Conservation (phyloP, 1,284 basidiomycete genomes). For the Pascua guehoae region DNA sequence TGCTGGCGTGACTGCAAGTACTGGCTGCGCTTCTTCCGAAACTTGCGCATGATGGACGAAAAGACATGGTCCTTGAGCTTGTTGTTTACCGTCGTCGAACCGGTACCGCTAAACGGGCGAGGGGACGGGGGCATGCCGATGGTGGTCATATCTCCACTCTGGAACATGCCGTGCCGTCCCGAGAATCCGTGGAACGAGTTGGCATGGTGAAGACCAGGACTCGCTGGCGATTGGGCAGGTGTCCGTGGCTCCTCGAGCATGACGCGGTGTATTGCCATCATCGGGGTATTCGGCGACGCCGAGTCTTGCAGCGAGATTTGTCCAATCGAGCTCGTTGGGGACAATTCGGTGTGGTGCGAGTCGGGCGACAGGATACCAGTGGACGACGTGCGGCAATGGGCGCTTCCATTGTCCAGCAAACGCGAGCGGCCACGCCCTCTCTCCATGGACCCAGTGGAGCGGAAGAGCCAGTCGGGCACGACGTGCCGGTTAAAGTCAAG, state of each 20-base stretch:
- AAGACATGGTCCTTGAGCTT: constrained; percentile 91
- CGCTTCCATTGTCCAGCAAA: too few relatives aligned
- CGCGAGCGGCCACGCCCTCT: constrained; percentile 16
- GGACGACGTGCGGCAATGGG: background rate
- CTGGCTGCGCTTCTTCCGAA: constrained; percentile 49
- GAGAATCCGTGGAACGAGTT: constrained; percentile 36
- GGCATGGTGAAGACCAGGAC: constrained; percentile 39
- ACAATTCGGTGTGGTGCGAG: constrained; percentile 13
- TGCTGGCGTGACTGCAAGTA: constrained; percentile 10
- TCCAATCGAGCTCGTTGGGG: constrained; percentile 36
- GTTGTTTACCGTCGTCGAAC: constrained; percentile 86
- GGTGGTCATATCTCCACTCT: background rate
- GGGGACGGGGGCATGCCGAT: constrained; percentile 15
- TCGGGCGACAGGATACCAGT: background rate
- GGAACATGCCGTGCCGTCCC: constrained; percentile 5
- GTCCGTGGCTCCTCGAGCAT: constrained; percentile 36
- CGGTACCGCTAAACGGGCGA: constrained; percentile 71
- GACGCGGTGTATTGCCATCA: constrained; percentile 21
- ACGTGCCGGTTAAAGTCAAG: constrained; percentile 93
- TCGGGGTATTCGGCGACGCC: constrained; percentile 23
- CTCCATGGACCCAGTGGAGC: constrained; percentile 17
- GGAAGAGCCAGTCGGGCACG: constrained; percentile 85
- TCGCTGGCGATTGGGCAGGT: constrained; percentile 40
- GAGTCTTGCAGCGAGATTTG: constrained; percentile 22
- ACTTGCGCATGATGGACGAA: constrained; percentile 68